Percentiles rank a stretch among this genome's conserved stretches.
phyloP scores from a whole-genome alignment of 2,329 filamentous ascomycete species.

The Ramularia endophylla region DNA sequence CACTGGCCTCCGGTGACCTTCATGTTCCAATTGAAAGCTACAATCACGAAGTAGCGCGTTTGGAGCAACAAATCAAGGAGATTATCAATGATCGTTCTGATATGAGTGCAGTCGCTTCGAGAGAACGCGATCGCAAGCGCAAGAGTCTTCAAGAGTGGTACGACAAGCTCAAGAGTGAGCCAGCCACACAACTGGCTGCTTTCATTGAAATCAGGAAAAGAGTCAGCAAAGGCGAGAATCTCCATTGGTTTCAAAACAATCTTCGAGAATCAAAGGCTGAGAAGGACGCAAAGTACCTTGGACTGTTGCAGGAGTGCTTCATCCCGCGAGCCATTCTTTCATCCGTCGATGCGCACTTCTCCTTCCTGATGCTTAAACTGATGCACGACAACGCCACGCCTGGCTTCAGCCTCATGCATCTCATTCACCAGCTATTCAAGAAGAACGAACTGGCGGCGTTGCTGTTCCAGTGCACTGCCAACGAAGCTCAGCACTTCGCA shows the following conservation, averaged over 20 bases:
- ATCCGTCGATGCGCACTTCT: slow-evolving; percentile 80
- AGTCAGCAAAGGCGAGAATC: slow-evolving; percentile 48
- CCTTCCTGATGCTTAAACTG: slow-evolving; percentile 78
- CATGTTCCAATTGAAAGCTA: slow-evolving; percentile 73
- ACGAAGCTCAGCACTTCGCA: slow-evolving; percentile 89
- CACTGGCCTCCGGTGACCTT: slow-evolving; percentile 75
- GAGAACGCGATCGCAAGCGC: slow-evolving; percentile 64
- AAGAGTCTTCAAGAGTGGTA: slow-evolving; percentile 63
- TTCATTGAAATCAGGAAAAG: slow-evolving; percentile 63
- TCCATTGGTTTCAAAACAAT: slow-evolving; percentile 60
- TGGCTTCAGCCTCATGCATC: slow-evolving; percentile 77
- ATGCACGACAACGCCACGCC: slow-evolving; percentile 79
- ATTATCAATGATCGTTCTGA: slow-evolving; percentile 68
- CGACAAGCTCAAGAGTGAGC: slow-evolving; percentile 66
- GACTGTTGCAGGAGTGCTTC: slow-evolving; percentile 83
- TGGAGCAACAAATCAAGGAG: slow-evolving; percentile 61
- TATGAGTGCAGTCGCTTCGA: slow-evolving; percentile 59
- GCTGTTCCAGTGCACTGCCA: slow-evolving; percentile 83
- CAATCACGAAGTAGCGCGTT: slow-evolving; percentile 63
- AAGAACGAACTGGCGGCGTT: slow-evolving; percentile 73
- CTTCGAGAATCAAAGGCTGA: slow-evolving; percentile 11
- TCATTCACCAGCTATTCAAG: slow-evolving; percentile 80
- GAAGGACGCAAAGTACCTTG: slow-evolving; percentile 63
- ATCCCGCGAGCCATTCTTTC: slow-evolving; percentile 82
- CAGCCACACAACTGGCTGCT: slow-evolving; percentile 61